phyloP scores from a whole-genome alignment of 2,329 filamentous ascomycete species.

The Neobulgaria alba region DNA sequence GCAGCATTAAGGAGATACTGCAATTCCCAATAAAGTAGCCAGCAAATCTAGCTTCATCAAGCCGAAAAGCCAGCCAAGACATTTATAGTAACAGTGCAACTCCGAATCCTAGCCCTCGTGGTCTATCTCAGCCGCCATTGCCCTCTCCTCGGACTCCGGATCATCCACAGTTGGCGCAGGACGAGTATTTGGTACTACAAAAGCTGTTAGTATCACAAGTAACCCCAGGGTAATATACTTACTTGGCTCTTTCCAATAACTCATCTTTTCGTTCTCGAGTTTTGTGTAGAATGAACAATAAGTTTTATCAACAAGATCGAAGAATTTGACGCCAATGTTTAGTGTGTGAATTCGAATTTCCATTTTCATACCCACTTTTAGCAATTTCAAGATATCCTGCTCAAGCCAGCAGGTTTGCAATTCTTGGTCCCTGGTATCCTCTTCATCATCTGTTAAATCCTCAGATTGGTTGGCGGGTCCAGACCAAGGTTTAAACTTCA shows the following conservation, averaged over 20 bases:
- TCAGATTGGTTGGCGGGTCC: slow-evolving; percentile 24
- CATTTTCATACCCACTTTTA: slow-evolving; percentile 58
- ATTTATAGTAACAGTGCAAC: too few species aligned
- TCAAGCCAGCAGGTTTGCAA: slow-evolving; percentile 61
- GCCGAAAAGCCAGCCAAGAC: too few species aligned
- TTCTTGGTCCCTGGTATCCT: slow-evolving; percentile 19
- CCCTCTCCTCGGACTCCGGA: slow-evolving; percentile 23
- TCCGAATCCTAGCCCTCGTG: slow-evolving; percentile 8
- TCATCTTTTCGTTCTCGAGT: slow-evolving; percentile 62
- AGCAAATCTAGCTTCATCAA: too few species aligned
- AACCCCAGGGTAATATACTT: slow-evolving; percentile 1
- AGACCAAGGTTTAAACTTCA: slow-evolving; percentile 37
- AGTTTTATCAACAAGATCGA: slow-evolving; percentile 48
- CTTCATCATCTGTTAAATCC: slow-evolving; percentile 21
- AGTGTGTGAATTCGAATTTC: slow-evolving; percentile 46
- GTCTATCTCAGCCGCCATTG: slow-evolving; percentile 10
- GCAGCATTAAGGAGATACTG: too few species aligned
- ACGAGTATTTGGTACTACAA: slow-evolving; percentile 20
- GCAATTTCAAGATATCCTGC: slow-evolving; percentile 44
- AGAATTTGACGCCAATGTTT: slow-evolving; percentile 52
- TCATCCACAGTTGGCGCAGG: slow-evolving; percentile 26
- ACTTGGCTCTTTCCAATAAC: slow-evolving; percentile 51
- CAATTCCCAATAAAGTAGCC: too few species aligned
- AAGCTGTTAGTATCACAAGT: slow-evolving; percentile 1
- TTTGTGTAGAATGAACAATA: slow-evolving; percentile 56